Base-by-base conservation (phyloP, 495 filamentous ascomycete genomes). In the Neurospora sp. region DNA sequence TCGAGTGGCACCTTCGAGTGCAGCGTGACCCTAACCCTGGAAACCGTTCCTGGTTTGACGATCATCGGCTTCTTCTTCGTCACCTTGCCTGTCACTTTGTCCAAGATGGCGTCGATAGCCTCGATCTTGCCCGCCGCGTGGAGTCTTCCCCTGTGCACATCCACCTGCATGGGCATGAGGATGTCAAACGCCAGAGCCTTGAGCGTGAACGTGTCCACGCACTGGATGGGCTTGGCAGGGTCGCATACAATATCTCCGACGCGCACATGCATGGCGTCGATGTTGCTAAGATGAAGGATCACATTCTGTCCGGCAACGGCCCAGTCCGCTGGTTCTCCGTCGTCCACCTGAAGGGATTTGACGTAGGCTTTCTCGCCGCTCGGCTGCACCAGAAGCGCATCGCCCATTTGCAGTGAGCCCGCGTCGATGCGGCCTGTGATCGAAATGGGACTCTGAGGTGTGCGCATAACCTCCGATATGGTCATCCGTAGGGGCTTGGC, bases 271-370 rank as follows among this genome's bases (percentile, higher is more conserved):
- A 91, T 86, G 2, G 90, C 86, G 73, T 98, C 94, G 77, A 97
- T 94, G 71, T 93, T 92, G n/a, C 87, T 86, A 70, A 99, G 86
- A 77, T 97, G 92, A 22, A 99, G 81, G 2, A 90, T 89, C 10
- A 91, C 88, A 71, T 97, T 97, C 77, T 98, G 94, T 16, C 96
- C 94, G 3, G 94, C 96, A n/a, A 98, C 94, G 4, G 94, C 96
- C 94, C 94, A 99, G 72, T 97, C 93, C 12, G 82, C 85, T 4
- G 87, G 81, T 48, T 91, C 89, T 65, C 53, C 53, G 27, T 88
- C 86, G 74, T 94, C 90, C 20, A 93, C 87, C 74, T 94, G 90
- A 20, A 99, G 77, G 12, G 86, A 90, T 77, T 92, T 96, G 77
- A 98, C 86, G 39, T 85, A 87, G 5, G 92, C 93, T 45, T 87